These are phyloP conservation scores for Hypoxylon sp. DNA, from an alignment of 2,329 filamentous ascomycete species.

Conservation along the genomic window DNA sequence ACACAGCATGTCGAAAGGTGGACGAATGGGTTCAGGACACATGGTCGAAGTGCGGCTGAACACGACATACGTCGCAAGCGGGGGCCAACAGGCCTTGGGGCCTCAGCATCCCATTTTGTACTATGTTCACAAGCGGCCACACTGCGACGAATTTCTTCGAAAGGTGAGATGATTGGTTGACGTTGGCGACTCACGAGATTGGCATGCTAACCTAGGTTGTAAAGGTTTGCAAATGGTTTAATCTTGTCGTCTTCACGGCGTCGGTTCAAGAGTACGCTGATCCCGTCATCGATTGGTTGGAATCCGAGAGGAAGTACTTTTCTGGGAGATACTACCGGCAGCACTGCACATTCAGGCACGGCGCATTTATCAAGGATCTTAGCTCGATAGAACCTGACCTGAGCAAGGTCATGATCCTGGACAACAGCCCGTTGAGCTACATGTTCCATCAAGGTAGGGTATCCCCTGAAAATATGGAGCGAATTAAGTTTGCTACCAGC, in stretches of 20 bases:
- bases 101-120: conserved; percentile 97
- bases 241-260: conserved; percentile 94
- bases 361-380: conserved; percentile 97
- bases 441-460: conserved; percentile 92
- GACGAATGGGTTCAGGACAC: conserved; percentile 93
- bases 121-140: conserved; percentile 97
- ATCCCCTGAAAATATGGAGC: conserved; percentile 42
- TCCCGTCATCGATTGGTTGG: conserved; percentile 98
- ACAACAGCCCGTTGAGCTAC: conserved; percentile 98
- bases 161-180: conserved; percentile 61
- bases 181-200: conserved; percentile 1
- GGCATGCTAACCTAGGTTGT: conserved; percentile 35
- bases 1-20: conserved; percentile 96
- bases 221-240: conserved; percentile 96
- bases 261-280: conserved; percentile 99
- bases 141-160: conserved; percentile 95
- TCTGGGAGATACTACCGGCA: conserved; percentile 93
- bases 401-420: conserved; percentile 98
- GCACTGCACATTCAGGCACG: conserved; percentile 94
- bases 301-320: conserved; percentile 96
- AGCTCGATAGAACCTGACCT: conserved; percentile 95
- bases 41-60: conserved; percentile 98
- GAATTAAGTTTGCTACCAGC: conserved; percentile 4
- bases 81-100: conserved; percentile 71
- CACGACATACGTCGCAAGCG: conserved; percentile 72